Percentiles rank a stretch among this genome's conserved stretches.
Evolutionary conservation across 306 rosid species (phyloP).

Genomic region (Cicer arietinum): DNA sequence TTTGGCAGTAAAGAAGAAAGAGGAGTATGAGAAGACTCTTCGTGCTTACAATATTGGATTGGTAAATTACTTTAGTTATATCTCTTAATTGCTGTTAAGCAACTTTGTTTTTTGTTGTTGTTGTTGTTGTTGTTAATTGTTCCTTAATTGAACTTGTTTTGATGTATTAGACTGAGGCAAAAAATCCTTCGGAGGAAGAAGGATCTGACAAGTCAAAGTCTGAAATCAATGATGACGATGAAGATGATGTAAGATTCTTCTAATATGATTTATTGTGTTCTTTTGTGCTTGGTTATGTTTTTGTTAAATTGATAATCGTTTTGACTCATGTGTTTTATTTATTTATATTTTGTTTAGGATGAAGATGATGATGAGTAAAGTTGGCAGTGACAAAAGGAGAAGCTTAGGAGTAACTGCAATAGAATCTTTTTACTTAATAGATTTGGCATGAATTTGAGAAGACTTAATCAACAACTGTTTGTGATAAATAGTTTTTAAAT

Average conservation of each 20-base stretch:
- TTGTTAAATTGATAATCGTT: not conserved
- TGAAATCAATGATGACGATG: constrained; percentile 78
- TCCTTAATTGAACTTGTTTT: not conserved
- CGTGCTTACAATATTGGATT: constrained; percentile 64
- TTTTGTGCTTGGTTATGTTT: not conserved
- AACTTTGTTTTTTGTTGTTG: too few species aligned
- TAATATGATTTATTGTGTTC: not conserved
- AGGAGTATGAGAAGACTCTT: constrained; percentile 59
- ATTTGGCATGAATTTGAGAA: constrained; percentile 5
- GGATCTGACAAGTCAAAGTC: constrained; percentile 85
- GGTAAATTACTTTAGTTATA: constrained; percentile 32
- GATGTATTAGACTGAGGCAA: constrained; percentile 60
- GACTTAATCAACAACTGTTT: constrained; percentile 31
- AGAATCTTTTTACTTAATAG: constrained; percentile 31
- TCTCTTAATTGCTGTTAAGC: too few species aligned
- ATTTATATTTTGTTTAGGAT: constrained; percentile 35
- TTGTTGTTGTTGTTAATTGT: not conserved
- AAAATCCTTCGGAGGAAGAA: constrained; percentile 63
- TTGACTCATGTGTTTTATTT: not conserved
- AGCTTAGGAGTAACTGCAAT: constrained; percentile 39
- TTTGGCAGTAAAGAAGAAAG: constrained; percentile 71
- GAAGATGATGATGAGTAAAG: constrained; percentile 57
- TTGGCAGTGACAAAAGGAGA: not conserved
- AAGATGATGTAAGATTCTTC: constrained; percentile 51
- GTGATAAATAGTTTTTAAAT: constrained; percentile 36